Conservation (phyloP, 768 basidiomycete species). For the Lactarius hatsudake region DNA sequence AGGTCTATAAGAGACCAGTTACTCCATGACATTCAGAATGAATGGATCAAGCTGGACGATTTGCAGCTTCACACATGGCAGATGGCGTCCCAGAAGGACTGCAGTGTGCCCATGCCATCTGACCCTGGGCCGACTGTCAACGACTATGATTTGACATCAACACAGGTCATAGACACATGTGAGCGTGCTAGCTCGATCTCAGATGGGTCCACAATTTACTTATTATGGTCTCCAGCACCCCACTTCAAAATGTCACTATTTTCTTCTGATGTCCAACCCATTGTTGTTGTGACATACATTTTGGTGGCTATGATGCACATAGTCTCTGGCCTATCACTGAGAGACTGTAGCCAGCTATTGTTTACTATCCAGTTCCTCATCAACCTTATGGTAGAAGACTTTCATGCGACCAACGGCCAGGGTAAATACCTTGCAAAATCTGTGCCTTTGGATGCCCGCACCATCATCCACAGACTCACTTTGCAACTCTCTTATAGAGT, state of each 20-base stretch:
- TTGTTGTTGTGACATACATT: neutral
- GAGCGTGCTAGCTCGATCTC: no score
- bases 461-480: neutral
- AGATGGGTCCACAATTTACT: no score
- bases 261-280: neutral
- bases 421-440: neutral
- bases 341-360: neutral
- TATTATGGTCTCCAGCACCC: no score
- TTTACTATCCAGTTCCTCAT: neutral
- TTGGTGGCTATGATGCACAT: neutral
- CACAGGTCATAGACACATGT: no score
- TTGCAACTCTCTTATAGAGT: neutral
- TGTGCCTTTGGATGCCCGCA: neutral
- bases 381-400: neutral
- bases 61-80: neutral
- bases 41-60: neutral
- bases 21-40: neutral
- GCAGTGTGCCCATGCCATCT: neutral
- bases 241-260: neutral
- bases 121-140: neutral
- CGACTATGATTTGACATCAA: no score
- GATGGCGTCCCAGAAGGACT: neutral
- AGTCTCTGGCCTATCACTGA: neutral
- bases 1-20: neutral
- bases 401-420: neutral